Percentiles rank a stretch among this genome's conserved stretches.
phyloP scores from a whole-genome alignment of 768 basidiomycete genomes.

The Naganishia antarctica region DNA sequence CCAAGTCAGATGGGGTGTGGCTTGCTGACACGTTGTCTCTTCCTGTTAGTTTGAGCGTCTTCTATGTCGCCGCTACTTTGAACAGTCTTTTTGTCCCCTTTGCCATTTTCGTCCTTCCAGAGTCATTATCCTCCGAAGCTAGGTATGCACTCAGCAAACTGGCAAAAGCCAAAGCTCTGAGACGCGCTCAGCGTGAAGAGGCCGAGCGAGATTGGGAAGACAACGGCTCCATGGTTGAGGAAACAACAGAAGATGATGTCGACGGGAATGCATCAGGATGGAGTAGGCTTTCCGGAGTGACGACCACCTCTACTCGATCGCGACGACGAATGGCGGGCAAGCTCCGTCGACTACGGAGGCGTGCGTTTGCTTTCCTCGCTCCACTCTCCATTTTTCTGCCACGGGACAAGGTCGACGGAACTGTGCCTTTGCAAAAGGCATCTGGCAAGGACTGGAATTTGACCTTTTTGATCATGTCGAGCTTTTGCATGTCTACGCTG shows the following conservation, averaged over 20 bases:
- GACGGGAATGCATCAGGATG: constrained; percentile 34
- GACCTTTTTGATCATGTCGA: constrained; percentile 60
- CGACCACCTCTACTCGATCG: constrained; percentile 18
- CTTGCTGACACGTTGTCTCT: background rate
- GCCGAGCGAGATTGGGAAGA: constrained; percentile 45
- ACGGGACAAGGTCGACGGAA: constrained; percentile 42
- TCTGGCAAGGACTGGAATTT: constrained; percentile 66
- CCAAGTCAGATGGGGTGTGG: constrained; percentile 31
- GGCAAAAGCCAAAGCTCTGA: constrained; percentile 28
- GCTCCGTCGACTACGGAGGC: constrained; percentile 44
- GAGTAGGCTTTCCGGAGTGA: constrained; percentile 32
- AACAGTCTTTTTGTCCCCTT: constrained; percentile 61
- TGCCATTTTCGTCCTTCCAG: constrained; percentile 59
- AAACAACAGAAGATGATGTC: constrained; percentile 15
- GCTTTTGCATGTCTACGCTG: constrained; percentile 64
- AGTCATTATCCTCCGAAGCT: constrained; percentile 59
- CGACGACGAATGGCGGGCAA: constrained; percentile 37
- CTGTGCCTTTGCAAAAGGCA: constrained; percentile 27
- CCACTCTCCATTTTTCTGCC: constrained; percentile 70
- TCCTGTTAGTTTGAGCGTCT: constrained; percentile 55
- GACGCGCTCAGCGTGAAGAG: constrained; percentile 32
- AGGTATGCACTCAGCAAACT: constrained; percentile 35
- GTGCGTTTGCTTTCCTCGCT: constrained; percentile 55
- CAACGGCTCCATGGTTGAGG: constrained; percentile 2
- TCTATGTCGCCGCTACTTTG: constrained; percentile 60